A percentile compares a stretch with the other conserved stretches of the same genome.
Conservation (phyloP, 345 rosid species). For the Linum usitatissimum region DNA sequence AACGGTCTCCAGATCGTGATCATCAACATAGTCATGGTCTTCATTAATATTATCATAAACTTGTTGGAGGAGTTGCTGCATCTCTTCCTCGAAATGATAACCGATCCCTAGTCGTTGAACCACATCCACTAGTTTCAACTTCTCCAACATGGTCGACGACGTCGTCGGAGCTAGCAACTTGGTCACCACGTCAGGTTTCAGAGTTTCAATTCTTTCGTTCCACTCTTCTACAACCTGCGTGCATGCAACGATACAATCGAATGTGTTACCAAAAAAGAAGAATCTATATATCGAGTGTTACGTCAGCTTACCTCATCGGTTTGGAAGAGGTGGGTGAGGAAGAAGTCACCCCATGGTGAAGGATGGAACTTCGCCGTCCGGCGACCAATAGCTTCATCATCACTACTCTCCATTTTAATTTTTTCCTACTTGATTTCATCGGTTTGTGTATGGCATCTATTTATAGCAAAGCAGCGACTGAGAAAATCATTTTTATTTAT, state of each 20-base stretch:
- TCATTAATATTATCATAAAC: neutral
- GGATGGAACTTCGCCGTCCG: neutral
- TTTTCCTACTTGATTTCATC: no score
- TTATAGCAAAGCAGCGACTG: no score
- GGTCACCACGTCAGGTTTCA: neutral
- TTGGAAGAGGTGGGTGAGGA: neutral
- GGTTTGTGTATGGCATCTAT: no score
- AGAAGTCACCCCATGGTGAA: neutral
- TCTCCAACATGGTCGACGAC: neutral
- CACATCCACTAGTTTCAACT: neutral
- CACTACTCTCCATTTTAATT: no score
- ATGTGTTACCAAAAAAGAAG: no score
- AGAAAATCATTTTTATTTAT: no score
- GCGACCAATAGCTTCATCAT: neutral
- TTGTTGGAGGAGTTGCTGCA: neutral
- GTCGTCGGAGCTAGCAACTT: neutral
- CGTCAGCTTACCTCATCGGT: neutral
- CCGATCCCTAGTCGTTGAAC: neutral
- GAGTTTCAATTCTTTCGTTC: neutral
- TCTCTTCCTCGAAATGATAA: neutral
- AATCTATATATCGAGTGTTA: no score
- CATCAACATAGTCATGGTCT: neutral
- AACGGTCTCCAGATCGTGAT: neutral
- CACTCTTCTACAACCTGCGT: neutral
- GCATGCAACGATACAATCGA: no score